Conservation (phyloP, 306 rosid genomes). For the Luffa acutangula region DNA sequence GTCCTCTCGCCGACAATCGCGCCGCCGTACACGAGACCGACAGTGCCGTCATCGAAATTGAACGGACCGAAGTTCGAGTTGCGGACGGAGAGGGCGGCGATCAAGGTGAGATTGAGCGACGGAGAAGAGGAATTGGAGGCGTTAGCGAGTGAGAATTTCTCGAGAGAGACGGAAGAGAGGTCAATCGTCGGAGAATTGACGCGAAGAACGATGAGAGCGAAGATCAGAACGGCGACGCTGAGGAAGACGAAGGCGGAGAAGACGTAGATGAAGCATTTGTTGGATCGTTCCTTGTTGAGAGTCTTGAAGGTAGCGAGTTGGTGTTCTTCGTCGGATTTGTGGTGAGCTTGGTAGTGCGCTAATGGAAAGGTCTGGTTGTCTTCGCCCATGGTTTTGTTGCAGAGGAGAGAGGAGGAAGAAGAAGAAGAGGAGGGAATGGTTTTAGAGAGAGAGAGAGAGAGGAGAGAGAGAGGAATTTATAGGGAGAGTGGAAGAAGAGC, state of each 20-base stretch:
- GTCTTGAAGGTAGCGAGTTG: slow-evolving; percentile 16
- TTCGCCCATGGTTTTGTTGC: slow-evolving; percentile 13
- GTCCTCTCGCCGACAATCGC: slow-evolving; percentile 17
- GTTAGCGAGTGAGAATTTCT: background rate
- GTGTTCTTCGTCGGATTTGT: slow-evolving; percentile 23
- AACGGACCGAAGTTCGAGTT: slow-evolving; percentile 51
- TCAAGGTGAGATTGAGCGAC: slow-evolving; percentile 26
- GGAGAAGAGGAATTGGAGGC: slow-evolving; percentile 6
- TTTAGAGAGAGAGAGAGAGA: background rate
- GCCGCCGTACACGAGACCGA: slow-evolving; percentile 20
- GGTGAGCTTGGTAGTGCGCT: slow-evolving; percentile 10
- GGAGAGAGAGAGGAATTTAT: background rate
- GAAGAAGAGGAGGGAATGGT: background rate
- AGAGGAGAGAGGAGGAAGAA: background rate
- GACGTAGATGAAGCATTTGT: slow-evolving; percentile 45
- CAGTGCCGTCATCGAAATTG: slow-evolving; percentile 17
- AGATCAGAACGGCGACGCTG: slow-evolving; percentile 21
- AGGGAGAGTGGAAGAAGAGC: background rate
- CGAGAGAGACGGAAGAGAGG: slow-evolving; percentile 22
- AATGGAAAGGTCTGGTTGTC: slow-evolving; percentile 26
- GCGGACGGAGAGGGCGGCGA: slow-evolving; percentile 16
- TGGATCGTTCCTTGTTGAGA: slow-evolving; percentile 24
- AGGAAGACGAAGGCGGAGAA: slow-evolving; percentile 32
- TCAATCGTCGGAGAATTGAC: slow-evolving; percentile 21
- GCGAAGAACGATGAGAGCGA: slow-evolving; percentile 33